Percentiles rank a stretch among this genome's conserved stretches.
phyloP scores from a whole-genome alignment of 2,329 filamentous ascomycete species.

The Calonectria leucothoes region DNA sequence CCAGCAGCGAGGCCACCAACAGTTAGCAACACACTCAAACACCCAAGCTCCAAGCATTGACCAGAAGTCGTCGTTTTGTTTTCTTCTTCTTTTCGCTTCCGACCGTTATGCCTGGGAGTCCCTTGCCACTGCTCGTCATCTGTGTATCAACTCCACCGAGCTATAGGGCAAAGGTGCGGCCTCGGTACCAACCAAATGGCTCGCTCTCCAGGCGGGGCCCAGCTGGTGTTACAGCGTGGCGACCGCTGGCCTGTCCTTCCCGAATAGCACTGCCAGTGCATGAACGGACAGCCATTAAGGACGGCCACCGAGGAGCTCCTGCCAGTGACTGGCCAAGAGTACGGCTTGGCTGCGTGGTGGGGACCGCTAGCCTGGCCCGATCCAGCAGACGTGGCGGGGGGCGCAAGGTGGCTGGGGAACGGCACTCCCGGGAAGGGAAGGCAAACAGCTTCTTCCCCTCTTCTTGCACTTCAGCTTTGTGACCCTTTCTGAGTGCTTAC shows the following conservation, averaged over 20 bases:
- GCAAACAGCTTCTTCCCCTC: not conserved
- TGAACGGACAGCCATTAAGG: slow-evolving; percentile 16
- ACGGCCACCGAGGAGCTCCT: not conserved
- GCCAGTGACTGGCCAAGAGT: slow-evolving; percentile 5
- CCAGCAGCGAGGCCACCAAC: not conserved
- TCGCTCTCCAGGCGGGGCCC: not conserved
- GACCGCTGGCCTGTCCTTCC: not conserved
- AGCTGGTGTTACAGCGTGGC: not conserved
- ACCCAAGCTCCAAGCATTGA: not conserved
- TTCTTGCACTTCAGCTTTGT: not conserved
- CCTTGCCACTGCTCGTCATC: slow-evolving; percentile 6
- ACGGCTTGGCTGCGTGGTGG: slow-evolving; percentile 4
- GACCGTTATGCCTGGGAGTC: slow-evolving; percentile 1
- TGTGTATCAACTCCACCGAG: not conserved
- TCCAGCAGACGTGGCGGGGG: not conserved
- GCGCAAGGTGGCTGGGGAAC: slow-evolving; percentile 1
- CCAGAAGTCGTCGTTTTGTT: slow-evolving; percentile 3
- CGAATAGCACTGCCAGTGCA: slow-evolving; percentile 4
- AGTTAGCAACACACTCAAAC: slow-evolving; percentile 1
- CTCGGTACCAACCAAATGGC: slow-evolving; percentile 14
- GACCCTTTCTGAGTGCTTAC: not conserved
- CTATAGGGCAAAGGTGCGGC: slow-evolving; percentile 5
- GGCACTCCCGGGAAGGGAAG: not conserved
- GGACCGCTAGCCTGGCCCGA: not conserved
- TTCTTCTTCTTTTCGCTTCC: not conserved